Conservation (phyloP, 352 stramenopile genomes). For the Globisporangium nodosum region DNA sequence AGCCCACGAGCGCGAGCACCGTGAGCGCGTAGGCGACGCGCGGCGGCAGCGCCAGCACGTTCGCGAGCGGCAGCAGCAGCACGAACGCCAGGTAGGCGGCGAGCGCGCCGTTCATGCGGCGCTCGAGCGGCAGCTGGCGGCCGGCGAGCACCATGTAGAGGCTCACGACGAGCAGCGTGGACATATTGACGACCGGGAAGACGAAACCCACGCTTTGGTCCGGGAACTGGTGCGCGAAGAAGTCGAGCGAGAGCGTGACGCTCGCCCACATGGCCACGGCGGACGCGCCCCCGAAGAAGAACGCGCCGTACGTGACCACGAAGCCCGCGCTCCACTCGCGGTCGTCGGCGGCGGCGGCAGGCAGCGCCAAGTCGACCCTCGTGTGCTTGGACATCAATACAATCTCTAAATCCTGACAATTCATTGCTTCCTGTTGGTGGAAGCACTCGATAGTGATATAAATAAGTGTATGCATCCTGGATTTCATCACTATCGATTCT, state of each 20-base stretch:
- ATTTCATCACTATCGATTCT: too few species aligned
- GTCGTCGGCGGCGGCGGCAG: background rate
- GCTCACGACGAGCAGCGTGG: constrained; percentile 65
- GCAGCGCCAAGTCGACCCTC: background rate
- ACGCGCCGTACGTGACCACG: constrained; percentile 61
- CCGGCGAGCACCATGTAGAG: constrained; percentile 78
- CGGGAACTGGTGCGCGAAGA: constrained; percentile 61
- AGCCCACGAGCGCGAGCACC: constrained; percentile 53
- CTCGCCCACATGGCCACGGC: constrained; percentile 73
- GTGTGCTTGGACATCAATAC: too few species aligned
- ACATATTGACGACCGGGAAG: constrained; percentile 84
- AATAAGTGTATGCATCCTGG: too few species aligned
- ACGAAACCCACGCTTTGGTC: constrained; percentile 66
- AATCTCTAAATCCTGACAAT: too few species aligned
- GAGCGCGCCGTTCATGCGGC: constrained; percentile 50
- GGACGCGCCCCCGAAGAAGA: constrained; percentile 70
- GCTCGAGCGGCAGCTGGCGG: constrained; percentile 50
- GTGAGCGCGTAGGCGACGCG: constrained; percentile 50
- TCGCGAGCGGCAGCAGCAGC: constrained; percentile 49
- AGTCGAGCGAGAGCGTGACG: constrained; percentile 71
- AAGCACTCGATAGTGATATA: too few species aligned
- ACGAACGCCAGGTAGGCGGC: constrained; percentile 48
- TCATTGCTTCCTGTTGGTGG: too few species aligned
- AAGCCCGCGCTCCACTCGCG: constrained; percentile 29
- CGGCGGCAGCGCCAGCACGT: constrained; percentile 43